Conservation (phyloP, 495 filamentous ascomycete species). For the Pyrenula aspistea region DNA sequence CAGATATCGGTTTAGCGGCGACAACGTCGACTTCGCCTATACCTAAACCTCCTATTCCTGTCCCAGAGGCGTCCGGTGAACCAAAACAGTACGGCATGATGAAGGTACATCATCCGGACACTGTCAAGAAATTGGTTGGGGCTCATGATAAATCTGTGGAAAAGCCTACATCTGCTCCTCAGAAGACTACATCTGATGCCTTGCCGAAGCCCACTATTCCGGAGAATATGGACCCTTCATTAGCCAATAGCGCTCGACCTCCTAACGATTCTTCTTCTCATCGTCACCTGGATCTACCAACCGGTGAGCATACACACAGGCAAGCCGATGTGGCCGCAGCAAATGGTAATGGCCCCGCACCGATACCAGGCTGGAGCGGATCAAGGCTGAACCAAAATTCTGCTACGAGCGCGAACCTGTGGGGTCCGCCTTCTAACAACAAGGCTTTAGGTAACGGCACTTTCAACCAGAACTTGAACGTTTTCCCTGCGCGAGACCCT, state of each 20-base stretch:
- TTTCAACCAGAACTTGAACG: constrained; percentile 51
- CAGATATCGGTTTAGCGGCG: constrained; percentile 12
- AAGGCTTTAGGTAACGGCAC: constrained; percentile 69
- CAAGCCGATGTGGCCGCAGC: background rate
- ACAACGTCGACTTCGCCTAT: constrained; percentile 27
- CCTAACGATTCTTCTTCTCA: constrained; percentile 6
- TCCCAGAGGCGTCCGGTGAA: constrained; percentile 36
- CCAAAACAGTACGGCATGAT: constrained; percentile 48
- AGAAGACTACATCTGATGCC: background rate
- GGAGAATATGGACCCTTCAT: constrained; percentile 13
- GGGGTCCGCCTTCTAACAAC: constrained; percentile 62
- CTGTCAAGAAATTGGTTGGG: constrained; percentile 28
- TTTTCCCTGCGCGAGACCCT: constrained; percentile 26
- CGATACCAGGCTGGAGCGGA: constrained; percentile 11
- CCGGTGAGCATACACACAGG: background rate
- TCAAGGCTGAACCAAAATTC: constrained; percentile 14
- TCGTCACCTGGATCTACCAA: background rate
- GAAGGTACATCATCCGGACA: constrained; percentile 42
- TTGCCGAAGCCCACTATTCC: background rate
- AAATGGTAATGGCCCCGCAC: background rate
- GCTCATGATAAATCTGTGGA: constrained; percentile 26
- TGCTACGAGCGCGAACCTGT: constrained; percentile 47
- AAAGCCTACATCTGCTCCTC: constrained; percentile 15
- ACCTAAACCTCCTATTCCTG: constrained; percentile 32
- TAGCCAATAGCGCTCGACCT: constrained; percentile 17